phyloP scores from a whole-genome alignment of 2,329 filamentous ascomycete genomes.

The Aspergillus sp. region DNA sequence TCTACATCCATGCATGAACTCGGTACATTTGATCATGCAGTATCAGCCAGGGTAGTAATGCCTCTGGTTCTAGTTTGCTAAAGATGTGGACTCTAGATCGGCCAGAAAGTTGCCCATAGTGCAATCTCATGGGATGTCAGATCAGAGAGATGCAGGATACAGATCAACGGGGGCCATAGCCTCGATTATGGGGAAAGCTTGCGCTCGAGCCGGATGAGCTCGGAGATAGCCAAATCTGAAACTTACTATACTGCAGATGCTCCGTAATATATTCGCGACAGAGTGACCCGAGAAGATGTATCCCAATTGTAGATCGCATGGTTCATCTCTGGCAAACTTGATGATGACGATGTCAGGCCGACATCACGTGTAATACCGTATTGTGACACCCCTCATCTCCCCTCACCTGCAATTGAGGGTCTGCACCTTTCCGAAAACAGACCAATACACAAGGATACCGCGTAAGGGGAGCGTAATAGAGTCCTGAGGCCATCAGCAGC shows the following conservation, averaged over 20 bases:
- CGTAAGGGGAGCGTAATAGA: constrained; percentile 12
- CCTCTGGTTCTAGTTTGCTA: background rate
- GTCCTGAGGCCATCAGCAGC: constrained; percentile 13
- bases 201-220: background rate
- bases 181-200: background rate
- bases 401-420: background rate
- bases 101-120: no score
- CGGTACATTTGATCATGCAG: background rate
- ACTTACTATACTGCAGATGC: background rate
- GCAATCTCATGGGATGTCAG: background rate
- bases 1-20: background rate
- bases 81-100: background rate
- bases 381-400: constrained; percentile 10
- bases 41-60: background rate
- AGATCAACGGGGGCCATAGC: background rate
- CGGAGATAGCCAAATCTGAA: background rate
- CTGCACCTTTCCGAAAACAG: constrained; percentile 1
- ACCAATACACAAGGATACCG: background rate
- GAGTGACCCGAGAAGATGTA: background rate
- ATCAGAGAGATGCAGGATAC: background rate
- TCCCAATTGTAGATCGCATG: background rate
- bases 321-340: background rate
- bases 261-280: background rate
- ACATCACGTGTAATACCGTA: constrained; percentile 19
- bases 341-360: constrained; percentile 8